Evolutionary conservation across 2,329 filamentous ascomycete genomes (phyloP), one percentile per base, ranked within the genome.

Genomic region (Alternaria dauci): DNA sequence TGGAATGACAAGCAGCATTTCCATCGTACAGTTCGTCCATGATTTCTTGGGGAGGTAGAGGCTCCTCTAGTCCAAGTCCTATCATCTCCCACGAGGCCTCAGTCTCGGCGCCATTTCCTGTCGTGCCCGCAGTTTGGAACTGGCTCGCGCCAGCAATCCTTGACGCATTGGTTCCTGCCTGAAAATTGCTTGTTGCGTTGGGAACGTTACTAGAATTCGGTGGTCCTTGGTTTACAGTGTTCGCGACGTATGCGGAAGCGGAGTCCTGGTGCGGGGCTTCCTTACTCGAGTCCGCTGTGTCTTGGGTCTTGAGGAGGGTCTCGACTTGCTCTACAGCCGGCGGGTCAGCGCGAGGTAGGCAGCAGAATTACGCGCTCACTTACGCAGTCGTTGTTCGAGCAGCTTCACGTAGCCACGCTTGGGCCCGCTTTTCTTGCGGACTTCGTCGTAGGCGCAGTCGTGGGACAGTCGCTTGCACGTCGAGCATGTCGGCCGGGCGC

Each of bases 341-440:
- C 6, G 16, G 38, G 46, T 71, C 43, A 69, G 70, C 61, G 50
- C 26, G 52, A 59, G 28, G 8, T 46, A 32, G 44, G 28, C 23
- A 51, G 20, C 12, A 30, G 44, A 28, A 48, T 41, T 25, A 41
- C 59, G 43, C 56, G 44, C 53, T 52, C 12, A 81, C 91, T 82
- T 85, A 96, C 93, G 94, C 74, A 99, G 81, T 77, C 95, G 88
- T 77, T 96, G 94, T 80, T 98, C 95, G 69, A 98, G 81, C 61
- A 93, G 90, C 83, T 97, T 97, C 63, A 97, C 94, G 76, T 97
- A 97, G 71, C 94, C 94, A 76, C 94, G 87, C 83, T 97, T 97
- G 2, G 94, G 94, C 3, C 94, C 94, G 77, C 93, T 96, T 87
- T 97, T 97, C 81, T 93, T 92, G 76, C 94, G 88, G 71, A 94